Percentiles rank a stretch among this genome's conserved stretches.
These are phyloP conservation scores for Smallanthus sonchifolius DNA, from an alignment of 129 eudicot genomes.

Conservation along the genomic window DNA sequence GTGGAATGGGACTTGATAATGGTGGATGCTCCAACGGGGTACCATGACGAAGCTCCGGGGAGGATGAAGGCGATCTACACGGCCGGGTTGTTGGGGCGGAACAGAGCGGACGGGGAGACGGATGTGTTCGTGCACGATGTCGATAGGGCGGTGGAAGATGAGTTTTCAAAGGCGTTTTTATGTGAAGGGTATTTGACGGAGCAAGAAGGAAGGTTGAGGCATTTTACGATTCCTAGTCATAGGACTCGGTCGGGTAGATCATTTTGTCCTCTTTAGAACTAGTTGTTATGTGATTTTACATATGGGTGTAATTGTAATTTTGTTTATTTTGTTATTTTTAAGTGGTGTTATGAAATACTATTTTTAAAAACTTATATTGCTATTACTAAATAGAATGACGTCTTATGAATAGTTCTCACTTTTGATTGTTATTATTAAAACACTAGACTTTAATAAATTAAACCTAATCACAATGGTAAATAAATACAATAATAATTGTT, in stretches of 20 bases:
- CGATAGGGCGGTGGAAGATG: conserved; percentile 64
- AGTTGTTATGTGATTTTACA: conserved; percentile 3
- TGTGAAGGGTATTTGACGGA: conserved; percentile 70
- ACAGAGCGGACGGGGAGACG: conserved; percentile 58
- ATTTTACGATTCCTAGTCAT: conserved; percentile 76
- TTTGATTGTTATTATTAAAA: no score
- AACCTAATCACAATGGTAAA: no score
- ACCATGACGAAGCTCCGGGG: conserved; percentile 65
- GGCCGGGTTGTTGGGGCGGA: conserved; percentile 72
- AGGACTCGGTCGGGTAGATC: conserved; percentile 56
- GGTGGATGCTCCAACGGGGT: conserved; percentile 95
- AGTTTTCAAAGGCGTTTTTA: conserved; percentile 55
- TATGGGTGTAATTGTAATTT: conserved; percentile 9
- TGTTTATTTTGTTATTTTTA: neutral
- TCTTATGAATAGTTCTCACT: no score
- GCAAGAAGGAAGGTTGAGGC: conserved; percentile 71
- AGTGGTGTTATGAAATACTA: neutral
- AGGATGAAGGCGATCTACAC: conserved; percentile 82
- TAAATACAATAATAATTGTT: no score
- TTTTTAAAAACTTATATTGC: neutral
- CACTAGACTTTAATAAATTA: no score
- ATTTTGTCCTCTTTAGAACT: conserved; percentile 51
- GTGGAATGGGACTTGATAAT: conserved; percentile 83
- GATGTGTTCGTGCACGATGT: conserved; percentile 88
- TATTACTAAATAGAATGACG: no score